Percentiles rank a stretch among this genome's conserved stretches.
phyloP scores from a whole-genome alignment of 2,329 filamentous ascomycete species.

The Diaporthe caulivora region DNA sequence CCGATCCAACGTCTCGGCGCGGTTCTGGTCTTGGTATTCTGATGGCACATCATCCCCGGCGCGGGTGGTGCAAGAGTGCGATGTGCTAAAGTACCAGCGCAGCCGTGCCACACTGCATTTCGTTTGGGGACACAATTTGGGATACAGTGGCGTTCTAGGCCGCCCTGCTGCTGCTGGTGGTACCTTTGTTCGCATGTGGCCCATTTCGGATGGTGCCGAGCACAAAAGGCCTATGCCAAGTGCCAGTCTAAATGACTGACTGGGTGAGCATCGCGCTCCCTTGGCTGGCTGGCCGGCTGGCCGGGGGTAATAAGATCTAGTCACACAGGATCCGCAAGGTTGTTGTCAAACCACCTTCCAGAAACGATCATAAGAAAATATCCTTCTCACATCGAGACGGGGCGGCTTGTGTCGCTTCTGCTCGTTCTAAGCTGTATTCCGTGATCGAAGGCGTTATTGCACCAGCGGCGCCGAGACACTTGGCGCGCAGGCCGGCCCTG shows the following conservation, averaged over 20 bases:
- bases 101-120: background rate
- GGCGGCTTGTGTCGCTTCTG: slow-evolving; percentile 17
- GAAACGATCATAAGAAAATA: background rate
- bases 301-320: too few relatives aligned
- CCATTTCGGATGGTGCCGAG: slow-evolving; percentile 8
- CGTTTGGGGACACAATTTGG: background rate
- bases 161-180: background rate
- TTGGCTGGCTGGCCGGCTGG: background rate
- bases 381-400: background rate
- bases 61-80: background rate
- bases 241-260: background rate
- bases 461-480: slow-evolving; percentile 25
- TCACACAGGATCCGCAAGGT: background rate
- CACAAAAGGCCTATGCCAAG: background rate
- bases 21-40: slow-evolving; percentile 13
- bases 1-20: slow-evolving; percentile 24
- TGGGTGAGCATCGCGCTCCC: background rate
- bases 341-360: background rate
- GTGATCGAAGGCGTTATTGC: slow-evolving; percentile 25
- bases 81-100: background rate
- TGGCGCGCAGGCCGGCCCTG: background rate
- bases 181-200: background rate
- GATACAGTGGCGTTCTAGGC: background rate
- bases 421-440: slow-evolving; percentile 10
- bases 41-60: slow-evolving; percentile 5